Conservation (phyloP, 352 stramenopile species). For the Globisporangium mamillatum region DNA sequence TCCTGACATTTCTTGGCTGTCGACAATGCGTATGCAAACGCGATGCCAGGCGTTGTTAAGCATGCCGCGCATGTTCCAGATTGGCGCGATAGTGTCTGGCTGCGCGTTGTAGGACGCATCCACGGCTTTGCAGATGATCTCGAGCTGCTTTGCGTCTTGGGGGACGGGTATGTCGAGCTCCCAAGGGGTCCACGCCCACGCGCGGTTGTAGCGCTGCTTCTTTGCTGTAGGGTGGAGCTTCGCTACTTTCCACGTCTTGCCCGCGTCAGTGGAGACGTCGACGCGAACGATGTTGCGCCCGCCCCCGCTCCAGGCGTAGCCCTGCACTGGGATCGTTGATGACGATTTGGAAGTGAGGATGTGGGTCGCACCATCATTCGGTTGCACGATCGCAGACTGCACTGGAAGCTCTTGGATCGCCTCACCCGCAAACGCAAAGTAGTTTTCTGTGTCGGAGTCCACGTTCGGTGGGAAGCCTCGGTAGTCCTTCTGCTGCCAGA, state of each 20-base stretch:
- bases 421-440: conserved; percentile 76
- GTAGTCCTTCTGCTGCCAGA: conserved; percentile 93
- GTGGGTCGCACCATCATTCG: conserved; percentile 53
- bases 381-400: conserved; percentile 87
- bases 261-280: conserved; percentile 94
- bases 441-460: conserved; percentile 82
- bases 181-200: conserved; percentile 97
- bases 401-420: conserved; percentile 92
- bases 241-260: conserved; percentile 90
- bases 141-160: conserved; percentile 65
- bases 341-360: conserved; percentile 44
- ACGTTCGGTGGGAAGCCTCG: conserved; percentile 85
- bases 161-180: conserved; percentile 89
- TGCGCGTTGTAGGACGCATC: conserved; percentile 96
- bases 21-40: conserved; percentile 58
- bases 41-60: conserved; percentile 97
- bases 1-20: conserved; percentile 32
- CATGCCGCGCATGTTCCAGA: conserved; percentile 98
- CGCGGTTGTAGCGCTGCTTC: conserved; percentile 86
- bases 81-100: conserved; percentile 92
- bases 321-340: conserved; percentile 71
- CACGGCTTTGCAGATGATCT: conserved; percentile 93
- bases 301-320: conserved; percentile 93
- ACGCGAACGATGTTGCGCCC: conserved; percentile 95
- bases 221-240: conserved; percentile 75